Conservation (phyloP, 2,329 filamentous ascomycete species). For the Cladosporium sp. region DNA sequence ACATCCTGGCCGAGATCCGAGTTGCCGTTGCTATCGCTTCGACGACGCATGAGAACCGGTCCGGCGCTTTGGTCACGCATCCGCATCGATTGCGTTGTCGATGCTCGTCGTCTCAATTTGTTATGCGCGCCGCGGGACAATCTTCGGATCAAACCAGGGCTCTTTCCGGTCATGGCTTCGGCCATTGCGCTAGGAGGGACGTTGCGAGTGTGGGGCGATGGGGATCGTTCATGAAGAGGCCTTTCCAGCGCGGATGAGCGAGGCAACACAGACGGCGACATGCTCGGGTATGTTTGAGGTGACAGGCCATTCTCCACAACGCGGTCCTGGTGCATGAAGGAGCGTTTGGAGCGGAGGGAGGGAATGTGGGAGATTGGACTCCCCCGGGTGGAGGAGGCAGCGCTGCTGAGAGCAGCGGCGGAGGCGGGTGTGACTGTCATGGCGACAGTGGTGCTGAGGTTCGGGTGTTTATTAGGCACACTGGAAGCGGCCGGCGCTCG, state of each 20-base stretch:
- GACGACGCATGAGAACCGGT: constrained; percentile 76
- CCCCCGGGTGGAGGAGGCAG: constrained; percentile 30
- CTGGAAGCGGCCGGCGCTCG: constrained; percentile 11
- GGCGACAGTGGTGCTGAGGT: constrained; percentile 1
- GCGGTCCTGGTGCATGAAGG: constrained; percentile 16
- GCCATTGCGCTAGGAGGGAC: constrained; percentile 53
- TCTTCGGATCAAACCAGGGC: constrained; percentile 67
- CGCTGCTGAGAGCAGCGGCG: constrained; percentile 25
- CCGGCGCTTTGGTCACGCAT: constrained; percentile 84
- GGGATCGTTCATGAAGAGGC: constrained; percentile 42
- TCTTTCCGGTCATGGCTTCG: constrained; percentile 54
- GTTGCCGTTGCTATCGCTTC: constrained; percentile 82
- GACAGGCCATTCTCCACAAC: constrained; percentile 20
- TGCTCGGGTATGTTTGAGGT: constrained; percentile 17
- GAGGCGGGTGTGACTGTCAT: constrained; percentile 23
- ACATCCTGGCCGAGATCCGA: constrained; percentile 40
- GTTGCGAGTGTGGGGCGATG: constrained; percentile 43
- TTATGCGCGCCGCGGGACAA: constrained; percentile 74
- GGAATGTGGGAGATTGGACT: constrained; percentile 33
- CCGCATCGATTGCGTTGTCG: constrained; percentile 63
- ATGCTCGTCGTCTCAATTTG: constrained; percentile 67
- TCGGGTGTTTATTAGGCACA: constrained; percentile 7
- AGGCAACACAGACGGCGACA: constrained; percentile 19
- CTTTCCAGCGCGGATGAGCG: constrained; percentile 22
- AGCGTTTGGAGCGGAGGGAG: constrained; percentile 16